Evolutionary conservation across 2,329 filamentous ascomycete species (phyloP), one percentile per base, ranked within the genome.

Genomic region (Alternaria alternata): DNA sequence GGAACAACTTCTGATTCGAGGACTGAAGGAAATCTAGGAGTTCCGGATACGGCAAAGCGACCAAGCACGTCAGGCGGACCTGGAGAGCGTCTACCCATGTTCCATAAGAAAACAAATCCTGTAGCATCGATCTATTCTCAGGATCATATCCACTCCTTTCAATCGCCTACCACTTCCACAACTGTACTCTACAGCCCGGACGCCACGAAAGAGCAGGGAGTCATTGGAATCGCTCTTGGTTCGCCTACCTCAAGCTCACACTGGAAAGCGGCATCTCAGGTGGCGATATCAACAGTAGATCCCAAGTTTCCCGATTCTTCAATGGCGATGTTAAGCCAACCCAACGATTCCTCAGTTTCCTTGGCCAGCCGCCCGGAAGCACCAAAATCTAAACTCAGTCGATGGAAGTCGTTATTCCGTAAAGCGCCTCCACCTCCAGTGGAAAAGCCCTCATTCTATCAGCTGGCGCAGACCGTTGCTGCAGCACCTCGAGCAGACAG

Each of bases 151-250:
- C 66, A 73, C 34, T 65, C 72, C 36, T 72, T 73, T 22, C 67
- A 71, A 38, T 73, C 71, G 9, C 69, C 73, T 53, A 61, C 67
- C 14, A 69, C 74, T 14, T 73, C 74, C 11, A 72, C 71, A 43
- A 72, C 72, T 18, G 64, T 76, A 51, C 64, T 77, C 26, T 72
- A 75, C 47, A 66, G 75, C 51, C 67, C 72, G 9, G 70, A 78
- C 49, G 62, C 69, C 48, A 72, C 71, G 39, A 69, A 69, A 49
- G 54, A 59, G 44, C 72, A 75, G 47, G 69, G 71, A 42, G 64
- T 74, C 36, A 80, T 80, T 63, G 78, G 78, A 6, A 77, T 80
- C 48, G 78, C 78, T 30, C 59, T 80, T 26, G 78, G 78, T 24
- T 79, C 78, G 64, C 78, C 78, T 18, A 77, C 75, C 36, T 69